Evolutionary conservation across 1,139 yeast genomes (phyloP).

Genomic region (Saccharomyces pastorianus): DNA sequence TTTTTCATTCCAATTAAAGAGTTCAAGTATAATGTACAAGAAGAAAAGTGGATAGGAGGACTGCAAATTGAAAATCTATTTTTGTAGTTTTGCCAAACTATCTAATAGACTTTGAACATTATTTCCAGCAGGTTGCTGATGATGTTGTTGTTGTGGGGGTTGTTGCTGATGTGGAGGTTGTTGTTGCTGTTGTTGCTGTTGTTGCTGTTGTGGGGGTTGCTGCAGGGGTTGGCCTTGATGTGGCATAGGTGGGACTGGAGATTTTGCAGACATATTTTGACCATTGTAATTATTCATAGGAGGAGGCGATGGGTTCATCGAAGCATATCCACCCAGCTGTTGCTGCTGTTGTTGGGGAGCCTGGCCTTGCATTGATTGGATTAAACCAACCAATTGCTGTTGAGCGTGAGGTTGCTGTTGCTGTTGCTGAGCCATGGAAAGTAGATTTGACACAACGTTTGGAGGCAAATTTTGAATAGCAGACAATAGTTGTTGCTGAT

Average conservation of each 20-base stretch:
- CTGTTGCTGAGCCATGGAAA: conserved; percentile 37
- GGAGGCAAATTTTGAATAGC: conserved; percentile 46
- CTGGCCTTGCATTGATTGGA: conserved; percentile 24
- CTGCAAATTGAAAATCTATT: conserved; percentile 10
- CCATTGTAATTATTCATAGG: conserved; percentile 1
- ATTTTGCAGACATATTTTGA: neutral
- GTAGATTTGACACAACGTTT: conserved; percentile 42
- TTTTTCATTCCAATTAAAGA: neutral
- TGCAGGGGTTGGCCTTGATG: neutral
- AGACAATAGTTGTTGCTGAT: conserved; percentile 31
- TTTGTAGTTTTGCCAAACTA: conserved; percentile 32
- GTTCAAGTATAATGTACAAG: neutral
- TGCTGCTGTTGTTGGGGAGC: conserved; percentile 10
- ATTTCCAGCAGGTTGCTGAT: conserved; percentile 20
- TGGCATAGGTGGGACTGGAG: conserved; percentile 4
- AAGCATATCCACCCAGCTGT: conserved; percentile 6
- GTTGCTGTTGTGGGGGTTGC: conserved; percentile 8
- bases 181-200: conserved; percentile 8
- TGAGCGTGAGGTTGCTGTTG: conserved; percentile 28
- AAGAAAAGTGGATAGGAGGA: neutral
- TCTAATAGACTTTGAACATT: conserved; percentile 34
- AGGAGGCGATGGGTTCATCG: conserved; percentile 3
- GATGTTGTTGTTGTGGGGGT: conserved; percentile 9
- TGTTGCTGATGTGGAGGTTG: conserved; percentile 13
- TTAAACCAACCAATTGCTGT: conserved; percentile 25